Base-by-base conservation (phyloP, 75 land plant genomes). In the Pinus tabuliformis region DNA sequence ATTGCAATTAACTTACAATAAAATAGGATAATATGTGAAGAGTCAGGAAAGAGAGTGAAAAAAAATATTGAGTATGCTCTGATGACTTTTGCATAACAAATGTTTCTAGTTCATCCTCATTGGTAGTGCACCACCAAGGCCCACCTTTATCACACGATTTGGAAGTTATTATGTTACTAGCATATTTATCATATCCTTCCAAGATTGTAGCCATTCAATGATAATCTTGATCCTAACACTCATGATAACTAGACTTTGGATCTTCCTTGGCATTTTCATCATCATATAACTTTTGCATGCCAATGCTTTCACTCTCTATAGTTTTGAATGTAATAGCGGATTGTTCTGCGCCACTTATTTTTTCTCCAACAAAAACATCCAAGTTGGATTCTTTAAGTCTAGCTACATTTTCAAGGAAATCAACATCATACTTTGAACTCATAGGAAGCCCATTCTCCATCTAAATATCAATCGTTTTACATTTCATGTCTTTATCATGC, bases 71-170 rank as follows among this genome's bases (percentile, higher is more conserved):
- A 36, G 94, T 63, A 75, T 73, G 79, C 73, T 87, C 79, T 28
- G 83, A 77, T 22, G 91, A 86, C 62, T 89, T 96, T 65, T 86
- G 88, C 33, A 90, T 83, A 75, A 96, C 94, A 63, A 92, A 75
- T 24, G 82, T 87, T 54, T 97, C 99, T 78, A 96, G 71, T 57
- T 95, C 99, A 68, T 88, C 86, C 81, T 80, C 86, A 78, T 90
- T 89, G 22, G 95, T 76, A 54, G 83, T 85, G 14, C 88, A 86
- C 99, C 99, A 96, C 86, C 91, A 89, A 3, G 87, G 87, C 26
- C 82, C 85, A 57, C 58, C 74, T 37, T 76, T 91, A 39, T 78
- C 73, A 74, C 39, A 17, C 6, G 26, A 45, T 56, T 22, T 49
- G 20, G n/a, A 18, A 16, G 75, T 28, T 56, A 57, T 42, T 24